A percentile compares a stretch with the other conserved stretches of the same genome.
These are phyloP conservation scores for Polytolypa hystricis DNA, from an alignment of 2,329 filamentous ascomycete genomes.

Conservation along the genomic window DNA sequence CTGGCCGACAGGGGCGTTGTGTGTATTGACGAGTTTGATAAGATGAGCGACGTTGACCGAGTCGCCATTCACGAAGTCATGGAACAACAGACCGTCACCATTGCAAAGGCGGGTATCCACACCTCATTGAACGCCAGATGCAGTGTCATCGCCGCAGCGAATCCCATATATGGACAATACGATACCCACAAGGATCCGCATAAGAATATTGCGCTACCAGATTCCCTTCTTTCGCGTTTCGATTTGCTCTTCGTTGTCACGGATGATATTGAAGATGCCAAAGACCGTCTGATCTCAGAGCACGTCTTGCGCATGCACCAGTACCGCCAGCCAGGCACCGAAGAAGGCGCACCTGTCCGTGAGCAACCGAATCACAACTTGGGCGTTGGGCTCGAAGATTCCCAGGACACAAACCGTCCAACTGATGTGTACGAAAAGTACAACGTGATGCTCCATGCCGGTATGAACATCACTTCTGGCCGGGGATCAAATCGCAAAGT, in stretches of 20 bases:
- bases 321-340: constrained; percentile 81
- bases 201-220: constrained; percentile 93
- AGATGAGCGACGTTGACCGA: constrained; percentile 97
- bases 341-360: constrained; percentile 88
- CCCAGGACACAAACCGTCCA: constrained; percentile 58
- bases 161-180: constrained; percentile 96
- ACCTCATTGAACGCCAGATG: constrained; percentile 94
- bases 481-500: constrained; percentile 64
- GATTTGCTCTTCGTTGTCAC: constrained; percentile 96
- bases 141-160: constrained; percentile 91
- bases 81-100: constrained; percentile 99
- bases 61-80: constrained; percentile 99
- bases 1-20: constrained; percentile 93
- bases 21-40: constrained; percentile 98
- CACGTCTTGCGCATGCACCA: constrained; percentile 96
- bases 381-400: constrained; percentile 72
- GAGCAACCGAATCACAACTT: constrained; percentile 77
- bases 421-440: constrained; percentile 95
- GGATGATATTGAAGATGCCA: constrained; percentile 90
- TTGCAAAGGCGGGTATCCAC: constrained; percentile 96
- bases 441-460: constrained; percentile 89
- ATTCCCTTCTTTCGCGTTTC: constrained; percentile 95
- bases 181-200: constrained; percentile 98
- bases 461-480: constrained; percentile 65
- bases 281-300: constrained; percentile 85